Base-by-base conservation (phyloP, 208 protist genomes). In the Crithidia expoeki region DNA sequence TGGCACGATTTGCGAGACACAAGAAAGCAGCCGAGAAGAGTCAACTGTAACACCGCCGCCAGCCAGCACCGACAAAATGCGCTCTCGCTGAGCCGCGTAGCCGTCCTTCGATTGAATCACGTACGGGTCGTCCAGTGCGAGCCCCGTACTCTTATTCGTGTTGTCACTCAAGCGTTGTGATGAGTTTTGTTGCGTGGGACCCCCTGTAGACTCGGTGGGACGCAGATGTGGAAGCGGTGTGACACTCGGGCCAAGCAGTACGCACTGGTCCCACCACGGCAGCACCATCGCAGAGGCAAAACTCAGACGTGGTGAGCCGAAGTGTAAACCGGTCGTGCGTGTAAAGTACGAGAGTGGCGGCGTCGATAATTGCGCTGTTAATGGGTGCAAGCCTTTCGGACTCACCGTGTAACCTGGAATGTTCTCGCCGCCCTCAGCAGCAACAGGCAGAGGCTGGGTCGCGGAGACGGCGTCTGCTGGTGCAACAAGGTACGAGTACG, bases 241-340 rank as follows among this genome's bases (percentile, higher is more conserved):
- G 6, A 89, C 68, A 44, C 74, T 81, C 25, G 91, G 91, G 19
- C 91, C 91, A 33, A 96, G 52, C 63, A 96, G 64, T n/a, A 93
- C 75, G 34, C 80, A 87, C 12, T 64, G 68, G 58, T 94, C 84
- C 64, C 79, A 79, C 88, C 89, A 96, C 51, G 91, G 91, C 55
- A 91, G 36, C 62, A 88, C 78, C 74, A 88, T 81, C 30, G 83
- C 62, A 0, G 86, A 74, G 21, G 84, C 81, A 67, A 94, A 95
- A 66, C 79, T 88, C 61, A 86, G 80, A 19, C 77, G 79, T 0
- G 86, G 86, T 16, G 90, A 88, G 60, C 69, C 69, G 25, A 83
- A 68, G 52, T 89, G 71, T 40, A 95, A 47, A 0, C 80, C 81
- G 19, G 63, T 42, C 0, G 68, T 28, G 16, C 46, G 58, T 19